Evolutionary conservation across 2,329 filamentous ascomycete genomes (phyloP), one percentile per base, ranked within the genome.

Genomic region (Penicillium sp.): DNA sequence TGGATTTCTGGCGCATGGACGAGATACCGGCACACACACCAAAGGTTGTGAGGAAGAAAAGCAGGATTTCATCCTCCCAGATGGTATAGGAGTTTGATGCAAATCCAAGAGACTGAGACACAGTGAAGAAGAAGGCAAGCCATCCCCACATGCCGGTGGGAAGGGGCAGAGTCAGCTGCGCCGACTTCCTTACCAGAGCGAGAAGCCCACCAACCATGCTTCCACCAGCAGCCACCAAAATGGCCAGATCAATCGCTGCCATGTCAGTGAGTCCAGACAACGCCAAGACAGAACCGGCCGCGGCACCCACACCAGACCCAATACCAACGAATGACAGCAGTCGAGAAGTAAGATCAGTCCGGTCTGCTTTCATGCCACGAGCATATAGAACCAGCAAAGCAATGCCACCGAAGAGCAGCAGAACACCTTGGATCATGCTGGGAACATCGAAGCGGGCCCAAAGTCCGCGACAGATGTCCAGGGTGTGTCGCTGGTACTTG

Each of bases 21-120:
- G 89, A 87, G 13, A 91, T 75, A 13, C 89, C 84, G 35, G 89
- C 85, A n/a, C 88, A 81, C 7, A 92, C 75, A 29, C 92, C 93
- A 70, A 98, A 97, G 0, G 93, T 95, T 2, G 87, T 86, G 57
- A 97, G 84, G 77, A 98, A 93, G 78, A 96, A 96, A 3, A 96
- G 81, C 5, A 96, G 82, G 55, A 97, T 97, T 14, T 91, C 90
- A 69, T 99, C 95, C 77, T 99, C 95, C 93, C 95, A 99, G 63
- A 99, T 96, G 0, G 93, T 98, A 76, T 93, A 99, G 0, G 95
- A 99, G 76, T 99, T 99, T 3, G 95, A 95, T 0, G 93, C 93
- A 72, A 98, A 99, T 8, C 95, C 93, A 51, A 90, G 80, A n/a
- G 92, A 96, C 69, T 96, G 91, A 59, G 89, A 86, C n/a, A 92